These are phyloP conservation scores for Fragilaria crotonensis DNA, from an alignment of 108 stramenopile genomes.

Conservation along the genomic window DNA sequence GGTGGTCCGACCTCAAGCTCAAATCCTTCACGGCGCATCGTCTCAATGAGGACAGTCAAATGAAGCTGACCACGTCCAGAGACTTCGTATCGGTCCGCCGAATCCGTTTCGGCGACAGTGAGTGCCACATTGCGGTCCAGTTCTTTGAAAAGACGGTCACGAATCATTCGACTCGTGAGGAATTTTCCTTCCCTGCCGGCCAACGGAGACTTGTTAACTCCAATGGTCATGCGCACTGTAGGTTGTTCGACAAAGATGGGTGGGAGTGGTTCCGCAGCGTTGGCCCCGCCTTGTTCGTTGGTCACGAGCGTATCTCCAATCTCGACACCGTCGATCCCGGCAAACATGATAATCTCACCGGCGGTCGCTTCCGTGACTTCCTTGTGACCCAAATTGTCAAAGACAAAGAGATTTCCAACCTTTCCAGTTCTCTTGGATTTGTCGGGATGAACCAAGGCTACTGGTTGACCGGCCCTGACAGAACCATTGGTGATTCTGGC, in stretches of 20 bases:
- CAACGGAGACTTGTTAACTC: constrained; percentile 98
- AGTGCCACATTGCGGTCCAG: constrained; percentile 95
- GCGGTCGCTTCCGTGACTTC: constrained; percentile 85
- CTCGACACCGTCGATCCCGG: constrained; percentile 83
- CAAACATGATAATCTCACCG: constrained; percentile 98
- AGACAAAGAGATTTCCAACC: constrained; percentile 85
- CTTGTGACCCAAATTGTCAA: constrained; percentile 92
- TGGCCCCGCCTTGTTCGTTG: constrained; percentile 66
- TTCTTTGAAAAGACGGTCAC: constrained; percentile 95
- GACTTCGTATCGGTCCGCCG: constrained; percentile 92
- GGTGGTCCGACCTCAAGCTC: constrained; percentile 98
- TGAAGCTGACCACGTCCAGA: constrained; percentile 98
- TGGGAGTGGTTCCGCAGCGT: constrained; percentile 79
- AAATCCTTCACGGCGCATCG: constrained; percentile 99
- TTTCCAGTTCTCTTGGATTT: constrained; percentile 72
- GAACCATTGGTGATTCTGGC: constrained; percentile 88
- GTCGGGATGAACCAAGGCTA: constrained; percentile 71
- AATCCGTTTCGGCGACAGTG: constrained; percentile 85
- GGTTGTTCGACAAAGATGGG: constrained; percentile 98
- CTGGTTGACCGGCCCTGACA: constrained; percentile 69
- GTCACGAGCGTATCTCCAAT: constrained; percentile 96
- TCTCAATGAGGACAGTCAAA: constrained; percentile 97
- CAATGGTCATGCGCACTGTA: constrained; percentile 97
- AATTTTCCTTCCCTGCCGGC: constrained; percentile 97
- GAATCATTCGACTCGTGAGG: constrained; percentile 94